Base-by-base conservation (phyloP, 2,329 filamentous ascomycete species). In the Huntiella moniliformis region DNA sequence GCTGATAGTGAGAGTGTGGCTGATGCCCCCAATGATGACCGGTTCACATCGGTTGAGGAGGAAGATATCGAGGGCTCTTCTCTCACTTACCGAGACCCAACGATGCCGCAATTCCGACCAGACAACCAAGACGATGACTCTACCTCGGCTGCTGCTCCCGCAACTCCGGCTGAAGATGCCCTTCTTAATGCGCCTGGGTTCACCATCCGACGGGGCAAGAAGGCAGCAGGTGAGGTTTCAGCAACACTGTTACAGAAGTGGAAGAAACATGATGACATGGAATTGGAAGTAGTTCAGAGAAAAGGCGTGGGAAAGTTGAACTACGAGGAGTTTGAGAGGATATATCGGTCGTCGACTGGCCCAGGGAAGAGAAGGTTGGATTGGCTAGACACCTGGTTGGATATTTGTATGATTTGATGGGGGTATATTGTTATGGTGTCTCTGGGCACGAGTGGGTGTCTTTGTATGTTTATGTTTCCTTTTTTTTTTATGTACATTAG, bases 351-450 rank as follows among this genome's bases (percentile, higher is more conserved):
- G n/a, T 70, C 77, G 51, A 73, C 78, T 17, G 71, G 69, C 11
- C 74, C 76, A 56, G 13, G 22, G 39, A 40, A 31, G 3, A 33
- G 22, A 28, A 64, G 79, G 45, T 67, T 87, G 51, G 82, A 83
- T 53, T 88, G 94, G 60, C 67, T 95, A 40, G 83, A 83, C 50
- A 83, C 76, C 55, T 96, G 88, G 88, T 83, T 95, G 60, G 87
- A 95, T 58, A 77, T 79, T 58, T 80, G 75, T 58, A 78, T 80
- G 53, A 75, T 74, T 11, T 75, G 67, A 59, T 16, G 28, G 18
- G 38, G 5, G 16, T 28, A 10, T 28, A 28, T 28, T 6, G 22
- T 28, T 28, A 8, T 3, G 22, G 22, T 28, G 22, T 10, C 22
- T 28, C 22, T 28, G 6, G 22, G 22, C 22, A 28, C 22, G 22